Evolutionary conservation across 495 filamentous ascomycete species (phyloP).

Genomic region (Neurospora sp.): DNA sequence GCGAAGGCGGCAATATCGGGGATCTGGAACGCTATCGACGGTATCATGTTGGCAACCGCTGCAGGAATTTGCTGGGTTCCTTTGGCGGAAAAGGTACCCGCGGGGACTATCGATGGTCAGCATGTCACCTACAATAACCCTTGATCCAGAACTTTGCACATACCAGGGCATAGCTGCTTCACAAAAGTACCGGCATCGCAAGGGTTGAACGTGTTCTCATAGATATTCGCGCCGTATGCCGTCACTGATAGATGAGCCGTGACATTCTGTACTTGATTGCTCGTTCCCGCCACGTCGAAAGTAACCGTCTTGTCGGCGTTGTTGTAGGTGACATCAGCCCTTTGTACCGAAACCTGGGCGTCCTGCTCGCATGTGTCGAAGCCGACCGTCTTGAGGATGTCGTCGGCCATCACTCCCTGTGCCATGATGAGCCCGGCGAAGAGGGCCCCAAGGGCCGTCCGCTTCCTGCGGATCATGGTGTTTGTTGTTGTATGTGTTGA

Average conservation of each 20-base stretch:
- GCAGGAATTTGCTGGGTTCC: constrained; percentile 61
- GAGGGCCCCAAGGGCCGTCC: constrained; percentile 17
- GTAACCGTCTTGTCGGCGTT: constrained; percentile 56
- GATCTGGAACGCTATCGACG: constrained; percentile 80
- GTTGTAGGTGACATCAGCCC: constrained; percentile 71
- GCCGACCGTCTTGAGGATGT: constrained; percentile 70
- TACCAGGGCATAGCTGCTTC: constrained; percentile 71
- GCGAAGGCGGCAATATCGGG: constrained; percentile 87
- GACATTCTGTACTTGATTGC: constrained; percentile 65
- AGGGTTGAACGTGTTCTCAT: constrained; percentile 72
- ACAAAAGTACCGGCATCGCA: constrained; percentile 59
- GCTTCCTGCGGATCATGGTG: neutral
- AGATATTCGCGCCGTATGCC: constrained; percentile 80
- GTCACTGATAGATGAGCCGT: constrained; percentile 66
- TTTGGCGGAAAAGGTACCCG: constrained; percentile 59
- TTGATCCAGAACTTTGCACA: constrained; percentile 16
- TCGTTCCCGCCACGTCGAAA: constrained; percentile 80
- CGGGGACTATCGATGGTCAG: constrained; percentile 47
- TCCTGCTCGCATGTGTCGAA: constrained; percentile 63
- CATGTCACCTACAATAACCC: constrained; percentile 17
- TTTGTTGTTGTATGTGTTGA: neutral
- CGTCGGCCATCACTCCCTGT: constrained; percentile 42
- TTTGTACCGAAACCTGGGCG: constrained; percentile 59
- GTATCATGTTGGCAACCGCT: constrained; percentile 63
- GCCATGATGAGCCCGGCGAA: constrained; percentile 25